A percentile compares a stretch with the other conserved stretches of the same genome.
Evolutionary conservation across 768 basidiomycete genomes (phyloP).

Genomic region (Suillus plorans): DNA sequence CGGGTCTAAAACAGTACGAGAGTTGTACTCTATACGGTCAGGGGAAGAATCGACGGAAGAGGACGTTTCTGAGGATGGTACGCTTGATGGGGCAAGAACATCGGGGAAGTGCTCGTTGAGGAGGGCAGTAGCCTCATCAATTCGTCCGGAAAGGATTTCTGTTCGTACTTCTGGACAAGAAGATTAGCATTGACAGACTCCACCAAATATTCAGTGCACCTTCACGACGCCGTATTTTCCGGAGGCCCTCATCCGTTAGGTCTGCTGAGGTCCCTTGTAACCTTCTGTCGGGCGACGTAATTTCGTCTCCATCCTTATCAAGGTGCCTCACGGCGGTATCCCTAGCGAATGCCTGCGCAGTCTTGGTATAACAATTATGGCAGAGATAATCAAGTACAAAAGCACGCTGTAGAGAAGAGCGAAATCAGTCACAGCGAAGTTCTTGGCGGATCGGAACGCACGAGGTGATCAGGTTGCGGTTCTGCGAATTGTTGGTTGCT

Average conservation of each 20-base stretch:
- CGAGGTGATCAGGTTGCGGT: conserved; percentile 45
- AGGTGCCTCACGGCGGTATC: conserved; percentile 63
- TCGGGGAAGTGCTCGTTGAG: conserved; percentile 74
- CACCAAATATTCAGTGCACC: conserved; percentile 35
- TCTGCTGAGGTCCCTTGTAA: conserved; percentile 22
- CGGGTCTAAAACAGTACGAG: conserved; percentile 69
- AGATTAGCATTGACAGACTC: not conserved
- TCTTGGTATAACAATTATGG: conserved; percentile 70
- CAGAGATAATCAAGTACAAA: conserved; percentile 78
- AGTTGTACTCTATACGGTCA: conserved; percentile 45
- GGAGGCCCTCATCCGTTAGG: conserved; percentile 40
- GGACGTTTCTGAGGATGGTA: conserved; percentile 2
- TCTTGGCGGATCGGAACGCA: conserved; percentile 23
- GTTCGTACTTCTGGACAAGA: conserved; percentile 59
- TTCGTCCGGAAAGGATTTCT: conserved; percentile 71
- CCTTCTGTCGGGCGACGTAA: conserved; percentile 31
- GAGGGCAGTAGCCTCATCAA: conserved; percentile 65
- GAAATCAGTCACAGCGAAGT: not conserved
- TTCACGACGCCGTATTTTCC: conserved; percentile 52
- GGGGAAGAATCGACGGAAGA: conserved; percentile 28
- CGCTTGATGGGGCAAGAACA: conserved; percentile 46
- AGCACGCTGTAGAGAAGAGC: conserved; percentile 44
- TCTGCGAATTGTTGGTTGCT: conserved; percentile 28
- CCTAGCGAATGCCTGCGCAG: conserved; percentile 64
- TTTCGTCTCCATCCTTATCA: conserved; percentile 72